Evolutionary conservation across 2,329 filamentous ascomycete genomes (phyloP).

Genomic region (Colletotrichum caudatum): DNA sequence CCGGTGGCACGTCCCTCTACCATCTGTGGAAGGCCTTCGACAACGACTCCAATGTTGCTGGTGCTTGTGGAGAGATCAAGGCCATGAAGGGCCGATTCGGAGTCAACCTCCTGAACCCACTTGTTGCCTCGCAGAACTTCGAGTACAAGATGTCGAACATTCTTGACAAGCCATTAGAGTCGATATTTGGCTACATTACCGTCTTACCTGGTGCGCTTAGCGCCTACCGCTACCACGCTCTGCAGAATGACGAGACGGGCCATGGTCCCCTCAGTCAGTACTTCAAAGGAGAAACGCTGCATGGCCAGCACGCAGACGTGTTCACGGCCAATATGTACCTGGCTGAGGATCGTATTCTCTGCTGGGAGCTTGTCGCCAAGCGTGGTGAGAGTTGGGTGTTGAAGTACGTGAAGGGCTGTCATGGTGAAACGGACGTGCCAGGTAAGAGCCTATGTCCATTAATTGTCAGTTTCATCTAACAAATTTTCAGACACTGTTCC

Average conservation of each 20-base stretch:
- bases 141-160: conserved; percentile 99
- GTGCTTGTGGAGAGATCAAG: conserved; percentile 97
- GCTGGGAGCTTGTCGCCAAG: conserved; percentile 97
- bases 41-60: conserved; percentile 95
- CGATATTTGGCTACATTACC: conserved; percentile 97
- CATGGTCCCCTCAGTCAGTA: conserved; percentile 97
- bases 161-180: conserved; percentile 95
- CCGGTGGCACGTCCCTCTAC: conserved; percentile 90
- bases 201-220: conserved; percentile 94
- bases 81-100: conserved; percentile 92
- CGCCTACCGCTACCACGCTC: conserved; percentile 93
- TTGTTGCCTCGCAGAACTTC: conserved; percentile 98
- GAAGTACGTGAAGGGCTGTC: conserved; percentile 97
- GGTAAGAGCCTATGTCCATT: conserved; percentile 68
- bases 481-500: conserved; percentile 80
- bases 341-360: conserved; percentile 89
- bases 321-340: conserved; percentile 98
- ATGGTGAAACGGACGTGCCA: conserved; percentile 97
- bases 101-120: conserved; percentile 86
- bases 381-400: conserved; percentile 94
- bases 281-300: conserved; percentile 98
- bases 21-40: conserved; percentile 99
- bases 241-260: conserved; percentile 96
- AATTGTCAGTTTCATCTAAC: conserved; percentile 39
- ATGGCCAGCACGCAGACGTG: conserved; percentile 95